Base-by-base conservation (phyloP, 352 stramenopile species). In the Pythium aristosporum region DNA sequence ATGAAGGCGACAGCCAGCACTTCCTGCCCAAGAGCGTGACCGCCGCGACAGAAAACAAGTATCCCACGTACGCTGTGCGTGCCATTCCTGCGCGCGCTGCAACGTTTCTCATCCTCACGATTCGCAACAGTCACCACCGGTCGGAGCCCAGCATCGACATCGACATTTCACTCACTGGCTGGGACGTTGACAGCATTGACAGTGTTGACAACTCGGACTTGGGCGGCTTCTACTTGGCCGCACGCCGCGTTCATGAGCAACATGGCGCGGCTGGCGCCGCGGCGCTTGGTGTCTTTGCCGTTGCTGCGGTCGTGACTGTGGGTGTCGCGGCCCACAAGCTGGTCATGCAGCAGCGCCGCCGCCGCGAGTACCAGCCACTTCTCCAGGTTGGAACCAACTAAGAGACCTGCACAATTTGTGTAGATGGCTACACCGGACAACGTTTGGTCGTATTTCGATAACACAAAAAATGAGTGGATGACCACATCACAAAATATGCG, bases 281-380 rank as follows among this genome's bases (percentile, higher is more conserved):
- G 21, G 50, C 36, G 32, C 49, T 65, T 12, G 43, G 34, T 21
- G 53, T 32, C 0, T n/a, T 70, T 1, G 56, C n/a, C 3, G 36
- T 57, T 1, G 50, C 36, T 2, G 63, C 42, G 10, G 48, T 70
- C 11, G 57, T 42, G 11, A 42, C 56, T 10, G 63, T 61, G n/a
- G 50, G 50, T n/a, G 51, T 70, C 32, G 57, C 57, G 1, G 21
- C 58, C 48, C 63, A 70, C 57, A 70, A 70, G 56, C 6, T 47
- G 10, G 50, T 53, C 2, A 23, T 58, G 58, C 58, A 44, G 28
- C 55, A 56, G 23, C 55, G 51, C n/a, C 63, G 63, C 30, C 63
- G 63, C 41, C 48, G 63, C 42, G 63, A 69, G 48, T 70, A 70
- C 57, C 41, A 61, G 50, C 56, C 63, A 10, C 50, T 70, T 20